Evolutionary conservation across 768 basidiomycete genomes (phyloP).

Genomic region (Lentinula guzmanii): DNA sequence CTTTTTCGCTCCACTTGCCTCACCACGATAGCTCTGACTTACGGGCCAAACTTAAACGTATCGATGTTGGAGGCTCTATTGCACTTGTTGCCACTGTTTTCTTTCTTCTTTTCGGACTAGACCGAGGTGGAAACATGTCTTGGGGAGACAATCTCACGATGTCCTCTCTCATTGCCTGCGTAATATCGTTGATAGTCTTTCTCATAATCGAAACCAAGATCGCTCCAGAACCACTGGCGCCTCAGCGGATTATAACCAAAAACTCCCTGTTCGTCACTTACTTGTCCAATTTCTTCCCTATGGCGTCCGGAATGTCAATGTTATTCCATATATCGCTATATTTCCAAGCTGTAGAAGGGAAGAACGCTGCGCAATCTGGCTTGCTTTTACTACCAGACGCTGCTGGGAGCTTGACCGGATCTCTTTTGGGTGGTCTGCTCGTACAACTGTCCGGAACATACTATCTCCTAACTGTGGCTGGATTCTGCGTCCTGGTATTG

Average conservation of each 20-base stretch:
- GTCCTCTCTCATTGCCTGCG: conserved; percentile 3
- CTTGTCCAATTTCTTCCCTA: conserved; percentile 24
- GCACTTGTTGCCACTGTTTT: conserved; percentile 26
- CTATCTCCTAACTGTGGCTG: conserved; percentile 19
- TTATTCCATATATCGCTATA: conserved; percentile 26
- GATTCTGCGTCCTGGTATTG: conserved; percentile 14
- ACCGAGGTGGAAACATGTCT: conserved; percentile 15
- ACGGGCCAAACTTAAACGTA: conserved; percentile 25
- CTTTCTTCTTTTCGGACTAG: conserved; percentile 29
- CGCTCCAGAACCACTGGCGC: conserved; percentile 27
- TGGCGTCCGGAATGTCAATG: conserved; percentile 14
- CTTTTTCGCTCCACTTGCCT: conserved; percentile 26
- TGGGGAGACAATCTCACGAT: conserved; percentile 6
- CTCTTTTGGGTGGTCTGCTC: conserved; percentile 21
- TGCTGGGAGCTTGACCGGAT: conserved; percentile 21
- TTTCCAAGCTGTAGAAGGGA: conserved; percentile 24
- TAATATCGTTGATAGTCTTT: conserved; percentile 14
- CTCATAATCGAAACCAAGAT: conserved; percentile 19
- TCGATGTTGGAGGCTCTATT: conserved; percentile 30
- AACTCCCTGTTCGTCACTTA: conserved; percentile 23
- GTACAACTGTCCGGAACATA: conserved; percentile 28
- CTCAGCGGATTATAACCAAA: conserved; percentile 20
- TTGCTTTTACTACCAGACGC: conserved; percentile 23
- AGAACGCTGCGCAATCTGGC: conserved; percentile 21
- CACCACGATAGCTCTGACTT: conserved; percentile 9